Conservation (phyloP, 2,329 filamentous ascomycete genomes). For the Drechslerella dactyloides region DNA sequence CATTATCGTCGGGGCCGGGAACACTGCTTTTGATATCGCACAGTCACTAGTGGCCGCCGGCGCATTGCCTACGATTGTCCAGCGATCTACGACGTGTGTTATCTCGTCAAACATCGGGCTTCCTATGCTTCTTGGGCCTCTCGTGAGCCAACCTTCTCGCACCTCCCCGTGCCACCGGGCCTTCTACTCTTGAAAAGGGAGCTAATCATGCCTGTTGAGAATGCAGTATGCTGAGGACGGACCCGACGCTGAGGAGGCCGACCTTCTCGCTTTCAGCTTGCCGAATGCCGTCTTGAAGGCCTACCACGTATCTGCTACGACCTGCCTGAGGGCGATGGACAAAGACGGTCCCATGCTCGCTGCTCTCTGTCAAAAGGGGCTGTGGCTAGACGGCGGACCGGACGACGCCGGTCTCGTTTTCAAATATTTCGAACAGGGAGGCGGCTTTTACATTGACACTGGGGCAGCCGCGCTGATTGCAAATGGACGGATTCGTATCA, state of each 20-base stretch:
- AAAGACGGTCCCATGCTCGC: conserved; percentile 58
- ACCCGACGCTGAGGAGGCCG: conserved; percentile 70
- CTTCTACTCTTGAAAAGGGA: too few species aligned
- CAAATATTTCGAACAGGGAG: conserved; percentile 71
- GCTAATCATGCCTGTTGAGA: too few species aligned
- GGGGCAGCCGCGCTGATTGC: conserved; percentile 68
- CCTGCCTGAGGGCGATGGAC: conserved; percentile 34
- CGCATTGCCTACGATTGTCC: conserved; percentile 70
- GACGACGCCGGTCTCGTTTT: conserved; percentile 66
- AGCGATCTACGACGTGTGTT: conserved; percentile 71
- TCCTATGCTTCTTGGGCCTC: conserved; percentile 64
- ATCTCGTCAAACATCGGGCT: conserved; percentile 65
- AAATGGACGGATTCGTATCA: conserved; percentile 70
- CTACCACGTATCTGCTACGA: conserved; percentile 58
- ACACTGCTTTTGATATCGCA: conserved; percentile 72
- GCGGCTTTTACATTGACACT: conserved; percentile 75
- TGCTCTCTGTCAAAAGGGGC: conserved; percentile 65
- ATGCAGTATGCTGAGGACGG: conserved; percentile 61
- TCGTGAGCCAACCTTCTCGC: conserved; percentile 55
- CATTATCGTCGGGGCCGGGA: conserved; percentile 71
- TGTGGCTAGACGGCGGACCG: conserved; percentile 67
- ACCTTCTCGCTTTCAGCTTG: conserved; percentile 66
- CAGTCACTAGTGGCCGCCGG: conserved; percentile 72
- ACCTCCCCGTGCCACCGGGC: background rate
- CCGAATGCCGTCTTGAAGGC: conserved; percentile 69